Base-by-base conservation (phyloP, 2,329 filamentous ascomycete species). In the Neonectria punicea region DNA sequence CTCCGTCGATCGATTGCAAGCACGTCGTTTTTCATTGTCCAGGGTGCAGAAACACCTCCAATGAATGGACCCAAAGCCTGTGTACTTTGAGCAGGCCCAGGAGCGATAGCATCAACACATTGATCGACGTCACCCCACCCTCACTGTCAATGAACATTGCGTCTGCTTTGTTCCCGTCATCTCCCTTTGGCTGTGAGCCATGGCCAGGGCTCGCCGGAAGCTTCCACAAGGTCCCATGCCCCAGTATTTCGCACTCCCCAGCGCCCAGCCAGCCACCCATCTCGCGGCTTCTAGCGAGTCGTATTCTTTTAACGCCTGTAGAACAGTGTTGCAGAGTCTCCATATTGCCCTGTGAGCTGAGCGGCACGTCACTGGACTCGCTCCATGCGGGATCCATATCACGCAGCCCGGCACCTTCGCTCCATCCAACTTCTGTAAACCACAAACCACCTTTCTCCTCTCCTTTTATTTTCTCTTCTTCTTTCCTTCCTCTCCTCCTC, bases 191-290 rank as follows among this genome's bases (percentile, higher is more conserved):
- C 13, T 51, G 28, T 30, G 25, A 61, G 51, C 58, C 51, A 41
- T 20, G 47, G 18, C 22, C 36, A 55, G 55, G n/a, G 41, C 55
- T 63, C 54, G 56, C 54, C 64, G 73, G 36, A 74, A 75, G 71
- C 71, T 78, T 78, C 76, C 72, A 78, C 76, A 76, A 78, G 73
- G 68, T 77, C 74, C 75, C 63, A 76, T 70, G 69, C 67, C 68
- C 73, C 67, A 74, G 71, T 70, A 5, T 57, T 62, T 61, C 44
- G 43, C 51, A 22, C 50, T 53, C 47, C 32, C 53, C n/a, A 39
- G 53, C 28, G 36, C 34, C 49, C 47, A 10, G 28, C 30, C 30
- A 30, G 18, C 30, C 53, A 53, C 58, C 58, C 50, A 53, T 58
- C 34, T 58, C 20, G 64, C 69, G 57, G 39, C 66, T 67, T 68